Percentiles rank a stretch among this genome's conserved stretches.
Conservation (phyloP, 2,329 filamentous ascomycete species). For the Aspergillus sp. region DNA sequence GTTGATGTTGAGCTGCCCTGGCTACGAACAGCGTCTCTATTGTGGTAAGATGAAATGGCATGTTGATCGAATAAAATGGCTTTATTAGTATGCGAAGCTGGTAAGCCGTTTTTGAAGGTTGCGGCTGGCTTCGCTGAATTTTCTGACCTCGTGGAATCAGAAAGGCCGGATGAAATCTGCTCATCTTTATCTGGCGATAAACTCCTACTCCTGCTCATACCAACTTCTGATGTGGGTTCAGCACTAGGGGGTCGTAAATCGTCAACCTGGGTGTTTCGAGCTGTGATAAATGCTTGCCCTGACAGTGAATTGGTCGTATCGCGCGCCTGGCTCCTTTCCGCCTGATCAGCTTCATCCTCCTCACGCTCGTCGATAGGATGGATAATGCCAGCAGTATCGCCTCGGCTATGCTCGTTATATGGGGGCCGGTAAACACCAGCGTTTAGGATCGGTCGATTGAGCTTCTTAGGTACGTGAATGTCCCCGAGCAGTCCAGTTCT, state of each 20-base stretch:
- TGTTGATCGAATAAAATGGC: conserved; percentile 27
- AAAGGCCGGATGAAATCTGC: conserved; percentile 57
- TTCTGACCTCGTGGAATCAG: conserved; percentile 48
- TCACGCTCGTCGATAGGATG: conserved; percentile 65
- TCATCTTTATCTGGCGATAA: conserved; percentile 54
- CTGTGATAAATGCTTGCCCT: conserved; percentile 27
- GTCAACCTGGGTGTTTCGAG: conserved; percentile 24
- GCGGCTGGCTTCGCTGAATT: conserved; percentile 24
- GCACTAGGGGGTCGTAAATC: background rate
- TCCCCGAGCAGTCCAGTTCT: conserved; percentile 45
- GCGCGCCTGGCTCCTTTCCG: conserved; percentile 1
- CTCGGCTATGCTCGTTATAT: conserved; percentile 52
- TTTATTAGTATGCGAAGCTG: conserved; percentile 25
- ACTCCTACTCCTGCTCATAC: conserved; percentile 28
- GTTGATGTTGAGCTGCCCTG: conserved; percentile 27
- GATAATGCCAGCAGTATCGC: conserved; percentile 54
- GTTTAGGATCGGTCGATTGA: conserved; percentile 40
- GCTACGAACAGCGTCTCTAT: conserved; percentile 22
- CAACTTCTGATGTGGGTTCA: conserved; percentile 1
- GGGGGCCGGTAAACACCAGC: conserved; percentile 40
- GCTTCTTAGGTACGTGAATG: conserved; percentile 39
- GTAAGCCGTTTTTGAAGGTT: conserved; percentile 20
- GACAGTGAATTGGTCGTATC: conserved; percentile 27
- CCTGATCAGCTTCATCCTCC: conserved; percentile 52
- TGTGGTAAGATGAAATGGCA: conserved; percentile 19